Evolutionary conservation across 2,329 filamentous ascomycete genomes (phyloP).

Genomic region (Colletotrichum lupini): DNA sequence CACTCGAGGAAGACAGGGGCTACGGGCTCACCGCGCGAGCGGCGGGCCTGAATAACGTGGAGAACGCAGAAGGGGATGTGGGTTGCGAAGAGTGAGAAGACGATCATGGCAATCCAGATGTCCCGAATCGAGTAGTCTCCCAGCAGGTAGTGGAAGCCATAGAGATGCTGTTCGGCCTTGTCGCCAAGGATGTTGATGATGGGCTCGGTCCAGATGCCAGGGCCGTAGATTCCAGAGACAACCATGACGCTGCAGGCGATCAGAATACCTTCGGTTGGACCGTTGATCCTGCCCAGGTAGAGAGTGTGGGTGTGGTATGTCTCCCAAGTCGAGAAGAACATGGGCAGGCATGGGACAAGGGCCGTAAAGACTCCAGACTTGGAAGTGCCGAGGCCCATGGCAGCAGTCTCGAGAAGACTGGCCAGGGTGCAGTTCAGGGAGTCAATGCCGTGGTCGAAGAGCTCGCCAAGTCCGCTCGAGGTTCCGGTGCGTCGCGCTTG

Average conservation of each 20-base stretch:
- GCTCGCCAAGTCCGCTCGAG: slow-evolving; percentile 92
- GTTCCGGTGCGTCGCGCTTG: slow-evolving; percentile 95
- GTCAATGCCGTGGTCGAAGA: slow-evolving; percentile 99
- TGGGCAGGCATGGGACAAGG: slow-evolving; percentile 89
- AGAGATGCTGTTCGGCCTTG: slow-evolving; percentile 59
- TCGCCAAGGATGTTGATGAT: slow-evolving; percentile 76
- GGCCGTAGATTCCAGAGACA: slow-evolving; percentile 87
- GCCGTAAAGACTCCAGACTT: slow-evolving; percentile 91
- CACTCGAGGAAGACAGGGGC: slow-evolving; percentile 91
- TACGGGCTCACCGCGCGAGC: slow-evolving; percentile 77
- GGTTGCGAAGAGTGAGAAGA: slow-evolving; percentile 71
- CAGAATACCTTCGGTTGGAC: slow-evolving; percentile 93
- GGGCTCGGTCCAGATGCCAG: slow-evolving; percentile 84
- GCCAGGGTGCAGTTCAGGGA: slow-evolving; percentile 96
- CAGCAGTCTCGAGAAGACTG: slow-evolving; percentile 89
- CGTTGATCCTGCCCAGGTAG: slow-evolving; percentile 96
- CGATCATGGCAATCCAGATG: slow-evolving; percentile 83
- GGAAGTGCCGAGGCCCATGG: slow-evolving; percentile 89
- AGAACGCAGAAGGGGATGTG: slow-evolving; percentile 91
- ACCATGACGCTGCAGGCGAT: slow-evolving; percentile 90
- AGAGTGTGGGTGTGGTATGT: slow-evolving; percentile 98
- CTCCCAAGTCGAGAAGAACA: slow-evolving; percentile 99
- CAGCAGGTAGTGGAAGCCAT: slow-evolving; percentile 67
- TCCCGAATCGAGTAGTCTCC: slow-evolving; percentile 83
- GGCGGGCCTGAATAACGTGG: slow-evolving; percentile 84